phyloP scores from a whole-genome alignment of 768 basidiomycete species.

The Xerocomellus dryophilus region DNA sequence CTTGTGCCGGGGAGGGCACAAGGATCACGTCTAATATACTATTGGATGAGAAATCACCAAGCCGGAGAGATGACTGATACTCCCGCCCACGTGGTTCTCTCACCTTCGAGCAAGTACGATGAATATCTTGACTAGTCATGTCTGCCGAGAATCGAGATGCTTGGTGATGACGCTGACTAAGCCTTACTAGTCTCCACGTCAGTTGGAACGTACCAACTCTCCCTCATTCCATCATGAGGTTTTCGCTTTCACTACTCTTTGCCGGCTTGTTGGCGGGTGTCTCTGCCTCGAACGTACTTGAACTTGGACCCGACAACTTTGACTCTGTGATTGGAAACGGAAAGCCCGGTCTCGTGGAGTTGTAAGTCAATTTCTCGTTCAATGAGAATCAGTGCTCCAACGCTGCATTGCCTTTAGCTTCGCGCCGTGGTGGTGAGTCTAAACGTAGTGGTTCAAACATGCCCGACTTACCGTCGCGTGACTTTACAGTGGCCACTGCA shows the following conservation, averaged over 20 bases:
- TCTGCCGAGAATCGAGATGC: no score
- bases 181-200: slow-evolving; percentile 29
- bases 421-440: slow-evolving; percentile 81
- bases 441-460: not conserved
- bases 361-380: slow-evolving; percentile 51
- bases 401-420: slow-evolving; percentile 45
- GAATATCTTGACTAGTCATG: no score
- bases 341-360: slow-evolving; percentile 84
- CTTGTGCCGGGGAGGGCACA: not conserved
- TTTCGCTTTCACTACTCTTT: slow-evolving; percentile 53
- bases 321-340: slow-evolving; percentile 72
- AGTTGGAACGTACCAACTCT: slow-evolving; percentile 8
- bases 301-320: slow-evolving; percentile 73
- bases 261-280: slow-evolving; percentile 54
- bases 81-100: not conserved
- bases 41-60: slow-evolving; percentile 29
- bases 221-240: slow-evolving; percentile 47
- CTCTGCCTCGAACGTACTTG: slow-evolving; percentile 79
- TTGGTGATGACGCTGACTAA: slow-evolving; percentile 20
- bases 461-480: slow-evolving; percentile 1
- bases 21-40: slow-evolving; percentile 4
- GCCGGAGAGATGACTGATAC: not conserved
- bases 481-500: slow-evolving; percentile 73
- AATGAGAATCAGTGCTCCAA: not conserved
- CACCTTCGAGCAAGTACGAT: not conserved